These are phyloP conservation scores for Butyriboletus loyo DNA, from an alignment of 768 basidiomycete genomes.

Conservation along the genomic window DNA sequence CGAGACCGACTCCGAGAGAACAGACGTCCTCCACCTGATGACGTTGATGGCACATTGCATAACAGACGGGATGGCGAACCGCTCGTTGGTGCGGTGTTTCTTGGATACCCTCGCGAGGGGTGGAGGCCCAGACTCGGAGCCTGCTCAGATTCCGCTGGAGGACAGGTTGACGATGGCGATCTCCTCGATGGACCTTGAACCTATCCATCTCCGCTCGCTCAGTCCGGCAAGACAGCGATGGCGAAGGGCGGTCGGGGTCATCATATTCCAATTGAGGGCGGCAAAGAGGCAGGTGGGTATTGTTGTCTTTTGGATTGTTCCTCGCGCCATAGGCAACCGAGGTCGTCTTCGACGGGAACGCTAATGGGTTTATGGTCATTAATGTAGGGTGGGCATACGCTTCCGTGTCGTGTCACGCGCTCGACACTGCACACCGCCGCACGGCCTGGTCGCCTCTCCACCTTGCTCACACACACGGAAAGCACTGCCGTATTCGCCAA, in stretches of 20 bases:
- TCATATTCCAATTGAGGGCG: constrained; percentile 35
- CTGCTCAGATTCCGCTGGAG: constrained; percentile 27
- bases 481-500: constrained; percentile 32
- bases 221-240: constrained; percentile 41
- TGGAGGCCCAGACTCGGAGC: background rate
- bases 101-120: constrained; percentile 37
- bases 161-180: constrained; percentile 41
- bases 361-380: background rate
- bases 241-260: constrained; percentile 41
- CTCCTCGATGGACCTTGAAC: constrained; percentile 38
- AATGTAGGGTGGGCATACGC: constrained; percentile 53
- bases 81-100: constrained; percentile 42
- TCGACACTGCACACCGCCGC: constrained; percentile 38
- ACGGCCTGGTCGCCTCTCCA: constrained; percentile 24
- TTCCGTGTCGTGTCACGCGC: constrained; percentile 42
- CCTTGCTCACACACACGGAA: constrained; percentile 28
- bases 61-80: constrained; percentile 46
- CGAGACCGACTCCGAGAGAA: constrained; percentile 30
- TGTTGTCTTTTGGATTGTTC: background rate
- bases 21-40: constrained; percentile 40
- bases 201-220: constrained; percentile 26
- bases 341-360: background rate
- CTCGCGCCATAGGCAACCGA: background rate
- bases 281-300: constrained; percentile 36
- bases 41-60: constrained; percentile 47